Conservation (phyloP, 2,329 filamentous ascomycete species). For the Talaromyces sp. region DNA sequence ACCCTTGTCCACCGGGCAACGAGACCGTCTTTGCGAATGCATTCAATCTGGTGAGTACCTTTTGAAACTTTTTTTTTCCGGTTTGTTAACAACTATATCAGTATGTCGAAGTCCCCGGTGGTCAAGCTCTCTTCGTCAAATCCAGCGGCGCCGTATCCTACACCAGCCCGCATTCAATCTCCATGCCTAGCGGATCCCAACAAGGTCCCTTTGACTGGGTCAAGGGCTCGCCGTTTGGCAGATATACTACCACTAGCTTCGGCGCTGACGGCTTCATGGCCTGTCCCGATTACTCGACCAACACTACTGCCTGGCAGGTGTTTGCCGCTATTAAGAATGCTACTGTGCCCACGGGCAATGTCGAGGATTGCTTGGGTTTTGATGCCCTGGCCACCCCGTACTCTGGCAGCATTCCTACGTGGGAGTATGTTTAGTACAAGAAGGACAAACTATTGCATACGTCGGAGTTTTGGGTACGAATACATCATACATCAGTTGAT, state of each 20-base stretch:
- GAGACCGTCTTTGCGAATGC: slow-evolving; percentile 43
- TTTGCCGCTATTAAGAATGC: slow-evolving; percentile 38
- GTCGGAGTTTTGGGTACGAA: background rate
- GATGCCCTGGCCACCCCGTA: slow-evolving; percentile 30
- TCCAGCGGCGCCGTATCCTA: slow-evolving; percentile 53
- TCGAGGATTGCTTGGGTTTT: slow-evolving; percentile 37
- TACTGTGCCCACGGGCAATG: slow-evolving; percentile 35
- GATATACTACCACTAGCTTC: slow-evolving; percentile 30
- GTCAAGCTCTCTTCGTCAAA: slow-evolving; percentile 58
- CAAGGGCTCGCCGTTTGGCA: slow-evolving; percentile 19
- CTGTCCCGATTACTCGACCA: slow-evolving; percentile 29
- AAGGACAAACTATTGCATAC: background rate
- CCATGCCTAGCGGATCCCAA: slow-evolving; percentile 49
- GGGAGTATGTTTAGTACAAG: slow-evolving; percentile 36
- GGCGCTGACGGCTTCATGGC: slow-evolving; percentile 40
- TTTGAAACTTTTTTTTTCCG: slow-evolving; percentile 12
- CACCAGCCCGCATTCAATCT: slow-evolving; percentile 52
- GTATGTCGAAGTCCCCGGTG: slow-evolving; percentile 56
- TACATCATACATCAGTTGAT: background rate
- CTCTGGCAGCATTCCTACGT: slow-evolving; percentile 25
- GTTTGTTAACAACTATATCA: slow-evolving; percentile 20
- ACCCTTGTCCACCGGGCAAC: slow-evolving; percentile 45
- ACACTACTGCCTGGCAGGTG: slow-evolving; percentile 34
- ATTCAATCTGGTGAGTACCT: slow-evolving; percentile 26
- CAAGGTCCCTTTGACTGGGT: slow-evolving; percentile 46